Evolutionary conservation across 176 grass and related monocot species (phyloP), one percentile per base, ranked within the genome.

Genomic region (Thalia dealbata): DNA sequence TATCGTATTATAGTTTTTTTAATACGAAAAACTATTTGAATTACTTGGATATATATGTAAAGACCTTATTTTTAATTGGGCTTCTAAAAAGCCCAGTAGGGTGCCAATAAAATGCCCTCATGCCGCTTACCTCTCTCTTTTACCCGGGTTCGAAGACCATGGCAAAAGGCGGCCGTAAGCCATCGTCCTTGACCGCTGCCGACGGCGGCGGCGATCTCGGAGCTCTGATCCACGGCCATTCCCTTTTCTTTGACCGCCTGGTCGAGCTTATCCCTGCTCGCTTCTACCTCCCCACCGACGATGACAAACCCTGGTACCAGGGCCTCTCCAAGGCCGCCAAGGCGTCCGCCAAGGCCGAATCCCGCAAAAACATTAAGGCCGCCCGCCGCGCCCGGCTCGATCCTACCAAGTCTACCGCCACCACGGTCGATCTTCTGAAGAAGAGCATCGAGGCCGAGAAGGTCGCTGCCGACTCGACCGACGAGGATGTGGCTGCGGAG

Each of bases 201-300:
- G 59, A 26, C 25, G 14, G 3, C 55, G 0, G 24, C 55, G 7
- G 24, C 50, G 79, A 69, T 21, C 52, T 81, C 24, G 74, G 81
- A 67, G 13, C 26, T 5, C 29, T 78, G 16, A 86, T 88, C 73
- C 80, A 50, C 10, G 66, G 65, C 13, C 87, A 92, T 38, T n/a
- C 89, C 14, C 69, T 92, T 42, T 92, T 90, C 85, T 86, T 97
- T 73, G 87, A 92, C 32, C 80, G 76, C 24, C 89, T 97, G 50
- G 87, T 96, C 15, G 82, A 92, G 82, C 87, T 92, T 50, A 97
- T 97, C 8, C 93, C 82, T 2, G 74, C 93, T 22, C 85, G 89
- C 61, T 92, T 86, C 73, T 97, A 92, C 79, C 80, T 92, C 54
- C 62, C 82, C 9, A 44, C 61, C 61, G 81, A 46, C 50, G 80